Conservation (phyloP, 352 stramenopile genomes). For the Phytophthora idaei region DNA sequence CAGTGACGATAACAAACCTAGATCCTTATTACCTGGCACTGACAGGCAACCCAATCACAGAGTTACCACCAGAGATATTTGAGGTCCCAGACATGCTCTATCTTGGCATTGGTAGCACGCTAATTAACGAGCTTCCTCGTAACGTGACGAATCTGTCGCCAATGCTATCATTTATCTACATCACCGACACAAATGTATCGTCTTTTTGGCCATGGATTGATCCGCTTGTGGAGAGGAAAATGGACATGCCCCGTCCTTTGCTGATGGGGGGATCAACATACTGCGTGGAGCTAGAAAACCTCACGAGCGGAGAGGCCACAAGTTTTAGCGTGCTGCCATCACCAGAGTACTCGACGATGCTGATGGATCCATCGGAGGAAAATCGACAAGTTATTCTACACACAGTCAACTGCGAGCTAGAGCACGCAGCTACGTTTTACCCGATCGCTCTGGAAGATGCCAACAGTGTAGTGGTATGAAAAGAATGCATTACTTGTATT, state of each 20-base stretch:
- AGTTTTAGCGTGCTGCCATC: slow-evolving; percentile 4
- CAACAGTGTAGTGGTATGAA: neutral
- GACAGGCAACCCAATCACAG: slow-evolving; percentile 26
- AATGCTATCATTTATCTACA: slow-evolving; percentile 16
- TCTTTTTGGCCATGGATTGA: slow-evolving; percentile 21
- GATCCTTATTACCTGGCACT: slow-evolving; percentile 25
- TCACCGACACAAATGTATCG: slow-evolving; percentile 29
- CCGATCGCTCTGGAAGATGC: too few species aligned
- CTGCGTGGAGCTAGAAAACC: slow-evolving; percentile 13
- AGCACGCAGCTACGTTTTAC: neutral
- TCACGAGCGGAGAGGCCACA: slow-evolving; percentile 2
- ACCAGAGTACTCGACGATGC: slow-evolving; percentile 6
- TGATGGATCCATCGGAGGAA: slow-evolving; percentile 2
- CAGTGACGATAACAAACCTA: slow-evolving; percentile 6
- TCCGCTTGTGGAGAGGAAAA: slow-evolving; percentile 7
- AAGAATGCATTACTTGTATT: too few species aligned
- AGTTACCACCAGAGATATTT: slow-evolving; percentile 24
- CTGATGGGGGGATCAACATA: slow-evolving; percentile 21
- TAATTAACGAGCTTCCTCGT: slow-evolving; percentile 12
- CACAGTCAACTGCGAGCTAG: slow-evolving; percentile 12
- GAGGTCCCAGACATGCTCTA: slow-evolving; percentile 25
- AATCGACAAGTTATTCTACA: slow-evolving; percentile 14
- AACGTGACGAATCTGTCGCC: slow-evolving; percentile 28
- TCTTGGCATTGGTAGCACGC: slow-evolving; percentile 21
- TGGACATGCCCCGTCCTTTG: neutral